A percentile compares a stretch with the other conserved stretches of the same genome.
These are phyloP conservation scores for Wickerhamomyces rabaulensis DNA, from an alignment of 805 yeast genomes.

Conservation along the genomic window DNA sequence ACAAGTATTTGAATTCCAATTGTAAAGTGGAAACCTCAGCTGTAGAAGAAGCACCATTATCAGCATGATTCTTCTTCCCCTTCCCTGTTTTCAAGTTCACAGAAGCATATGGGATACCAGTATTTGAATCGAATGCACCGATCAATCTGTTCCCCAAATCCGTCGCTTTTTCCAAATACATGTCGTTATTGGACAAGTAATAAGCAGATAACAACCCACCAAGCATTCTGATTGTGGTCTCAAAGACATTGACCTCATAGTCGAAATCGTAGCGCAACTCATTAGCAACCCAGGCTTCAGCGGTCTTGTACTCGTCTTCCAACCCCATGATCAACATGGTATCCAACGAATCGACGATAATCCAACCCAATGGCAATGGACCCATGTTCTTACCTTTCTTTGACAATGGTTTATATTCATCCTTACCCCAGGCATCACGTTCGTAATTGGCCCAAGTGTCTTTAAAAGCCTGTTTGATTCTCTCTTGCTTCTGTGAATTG, in stretches of 20 bases:
- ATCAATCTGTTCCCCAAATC: conserved; percentile 70
- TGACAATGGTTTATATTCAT: conserved; percentile 66
- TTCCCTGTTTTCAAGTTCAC: conserved; percentile 64
- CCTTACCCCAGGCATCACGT: conserved; percentile 78
- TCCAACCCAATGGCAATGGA: conserved; percentile 83
- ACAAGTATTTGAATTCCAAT: conserved; percentile 77
- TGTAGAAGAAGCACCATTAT: conserved; percentile 77
- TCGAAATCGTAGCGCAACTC: conserved; percentile 69
- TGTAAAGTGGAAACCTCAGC: conserved; percentile 89
- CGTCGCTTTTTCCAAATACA: conserved; percentile 72
- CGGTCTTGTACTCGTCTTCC: conserved; percentile 53
- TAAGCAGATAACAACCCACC: conserved; percentile 89
- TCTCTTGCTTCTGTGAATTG: conserved; percentile 35
- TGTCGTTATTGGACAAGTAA: conserved; percentile 61
- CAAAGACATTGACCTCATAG: conserved; percentile 76
- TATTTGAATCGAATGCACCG: conserved; percentile 58
- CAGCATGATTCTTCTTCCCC: conserved; percentile 58
- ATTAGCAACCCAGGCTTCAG: conserved; percentile 69
- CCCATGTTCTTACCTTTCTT: conserved; percentile 71
- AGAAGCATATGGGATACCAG: conserved; percentile 77
- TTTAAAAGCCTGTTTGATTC: conserved; percentile 62
- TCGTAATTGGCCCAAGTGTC: conserved; percentile 77
- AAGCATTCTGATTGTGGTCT: conserved; percentile 90
- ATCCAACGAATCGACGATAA: conserved; percentile 83
- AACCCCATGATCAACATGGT: conserved; percentile 69